Percentiles rank a stretch among this genome's conserved stretches.
phyloP scores from a whole-genome alignment of 768 basidiomycete species.

The Gelatoporia subvermispora region DNA sequence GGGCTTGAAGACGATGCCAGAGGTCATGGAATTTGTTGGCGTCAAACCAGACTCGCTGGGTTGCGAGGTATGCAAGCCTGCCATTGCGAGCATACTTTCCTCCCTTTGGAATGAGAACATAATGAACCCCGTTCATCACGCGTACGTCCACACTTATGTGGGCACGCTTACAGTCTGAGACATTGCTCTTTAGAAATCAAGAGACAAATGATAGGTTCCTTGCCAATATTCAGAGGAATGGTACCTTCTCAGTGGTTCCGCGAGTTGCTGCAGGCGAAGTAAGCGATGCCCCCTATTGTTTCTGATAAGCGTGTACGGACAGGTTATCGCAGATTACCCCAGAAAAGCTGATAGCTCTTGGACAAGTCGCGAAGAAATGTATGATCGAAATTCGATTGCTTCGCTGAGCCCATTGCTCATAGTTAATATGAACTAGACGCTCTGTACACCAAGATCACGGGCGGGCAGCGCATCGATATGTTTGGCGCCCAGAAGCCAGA shows the following conservation, averaged over 20 bases:
- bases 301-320: not conserved
- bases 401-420: not conserved
- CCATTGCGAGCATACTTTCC: slow-evolving; percentile 48
- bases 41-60: slow-evolving; percentile 46
- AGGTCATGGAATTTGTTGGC: slow-evolving; percentile 49
- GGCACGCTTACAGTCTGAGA: not conserved
- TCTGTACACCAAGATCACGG: slow-evolving; percentile 61
- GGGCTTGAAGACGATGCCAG: slow-evolving; percentile 48
- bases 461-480: slow-evolving; percentile 59
- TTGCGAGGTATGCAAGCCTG: slow-evolving; percentile 73
- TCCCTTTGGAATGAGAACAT: slow-evolving; percentile 61
- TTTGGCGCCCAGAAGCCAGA: slow-evolving; percentile 70
- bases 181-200: slow-evolving; percentile 37
- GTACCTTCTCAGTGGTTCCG: slow-evolving; percentile 70
- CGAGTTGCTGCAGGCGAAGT: slow-evolving; percentile 68
- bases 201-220: slow-evolving; percentile 70
- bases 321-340: slow-evolving; percentile 42
- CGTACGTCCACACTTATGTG: slow-evolving; percentile 19
- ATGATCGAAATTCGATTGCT: not conserved
- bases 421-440: slow-evolving; percentile 25
- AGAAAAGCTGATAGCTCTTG: slow-evolving; percentile 60
- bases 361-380: slow-evolving; percentile 63
- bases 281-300: not conserved
- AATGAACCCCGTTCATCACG: slow-evolving; percentile 56
- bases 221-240: slow-evolving; percentile 70